phyloP scores from a whole-genome alignment of 2,329 filamentous ascomycete genomes.

The Microcyclosporella mali region DNA sequence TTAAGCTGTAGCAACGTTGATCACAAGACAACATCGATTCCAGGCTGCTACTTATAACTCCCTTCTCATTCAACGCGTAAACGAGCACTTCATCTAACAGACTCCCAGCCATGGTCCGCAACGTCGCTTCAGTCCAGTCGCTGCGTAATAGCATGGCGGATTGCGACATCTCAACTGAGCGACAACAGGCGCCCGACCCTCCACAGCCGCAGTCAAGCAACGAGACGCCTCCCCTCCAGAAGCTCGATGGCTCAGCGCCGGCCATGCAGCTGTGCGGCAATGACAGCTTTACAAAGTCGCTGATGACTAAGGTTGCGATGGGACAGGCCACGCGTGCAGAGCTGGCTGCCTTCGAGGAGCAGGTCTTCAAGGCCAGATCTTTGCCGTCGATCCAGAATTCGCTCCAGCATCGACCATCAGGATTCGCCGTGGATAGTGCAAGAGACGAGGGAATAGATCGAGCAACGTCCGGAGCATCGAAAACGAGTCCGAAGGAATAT shows the following conservation, averaged over 20 bases:
- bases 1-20: no score
- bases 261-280: slow-evolving; percentile 15
- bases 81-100: no score
- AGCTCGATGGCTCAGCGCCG: slow-evolving; percentile 3
- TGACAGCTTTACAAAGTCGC: slow-evolving; percentile 18
- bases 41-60: no score
- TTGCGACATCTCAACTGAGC: slow-evolving; percentile 5
- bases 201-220: slow-evolving; percentile 2
- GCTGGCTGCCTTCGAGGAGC: slow-evolving; percentile 13
- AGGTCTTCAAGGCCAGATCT: slow-evolving; percentile 11
- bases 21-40: no score
- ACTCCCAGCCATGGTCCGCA: slow-evolving; percentile 28
- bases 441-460: no score
- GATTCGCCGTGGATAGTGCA: no score
- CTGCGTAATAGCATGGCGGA: slow-evolving; percentile 21
- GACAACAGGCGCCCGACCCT: slow-evolving; percentile 1
- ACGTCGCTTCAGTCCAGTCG: slow-evolving; percentile 24
- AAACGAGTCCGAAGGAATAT: no score
- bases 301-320: slow-evolving; percentile 22
- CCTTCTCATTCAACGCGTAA: no score
- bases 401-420: not conserved
- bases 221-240: not conserved
- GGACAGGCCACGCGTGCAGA: slow-evolving; percentile 19
- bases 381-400: slow-evolving; percentile 9
- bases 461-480: no score